These are phyloP conservation scores for Pichia sp. DNA, from an alignment of 1,139 yeast genomes.

Conservation along the genomic window DNA sequence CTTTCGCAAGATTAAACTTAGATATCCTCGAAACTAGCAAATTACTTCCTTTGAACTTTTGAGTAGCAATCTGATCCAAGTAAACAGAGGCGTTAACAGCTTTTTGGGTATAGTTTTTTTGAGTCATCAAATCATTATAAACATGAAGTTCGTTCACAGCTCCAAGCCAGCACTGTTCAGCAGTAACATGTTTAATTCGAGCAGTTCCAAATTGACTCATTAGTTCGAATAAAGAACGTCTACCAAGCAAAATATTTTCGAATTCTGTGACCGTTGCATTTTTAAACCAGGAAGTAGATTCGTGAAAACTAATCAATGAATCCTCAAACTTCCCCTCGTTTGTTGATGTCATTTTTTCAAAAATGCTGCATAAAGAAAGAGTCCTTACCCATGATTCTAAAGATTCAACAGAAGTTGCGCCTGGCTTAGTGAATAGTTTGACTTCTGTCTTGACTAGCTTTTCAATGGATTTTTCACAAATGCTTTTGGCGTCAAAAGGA, in stretches of 20 bases:
- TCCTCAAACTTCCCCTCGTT: conserved; percentile 8
- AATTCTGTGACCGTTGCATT: conserved; percentile 34
- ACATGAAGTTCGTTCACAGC: conserved; percentile 40
- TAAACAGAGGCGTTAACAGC: conserved; percentile 47
- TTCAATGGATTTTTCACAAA: conserved; percentile 28
- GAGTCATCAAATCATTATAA: conserved; percentile 41
- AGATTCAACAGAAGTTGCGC: conserved; percentile 2
- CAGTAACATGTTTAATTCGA: neutral
- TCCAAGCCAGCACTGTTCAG: conserved; percentile 25
- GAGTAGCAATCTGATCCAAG: conserved; percentile 38
- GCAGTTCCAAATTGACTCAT: conserved; percentile 17
- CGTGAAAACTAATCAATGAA: conserved; percentile 9
- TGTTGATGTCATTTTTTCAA: conserved; percentile 23
- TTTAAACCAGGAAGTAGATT: conserved; percentile 37
- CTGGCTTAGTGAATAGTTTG: neutral
- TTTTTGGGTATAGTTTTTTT: conserved; percentile 40
- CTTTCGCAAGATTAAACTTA: conserved; percentile 47
- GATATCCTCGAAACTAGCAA: conserved; percentile 33
- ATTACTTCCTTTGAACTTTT: conserved; percentile 18
- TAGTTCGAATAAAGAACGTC: conserved; percentile 37
- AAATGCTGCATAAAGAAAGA: conserved; percentile 35
- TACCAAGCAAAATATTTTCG: conserved; percentile 41
- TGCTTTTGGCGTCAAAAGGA: conserved; percentile 22
- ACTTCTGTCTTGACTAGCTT: conserved; percentile 18
- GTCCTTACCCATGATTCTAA: conserved; percentile 37